Conservation (phyloP, 2,329 filamentous ascomycete species). For the Hypoxylon sp. region DNA sequence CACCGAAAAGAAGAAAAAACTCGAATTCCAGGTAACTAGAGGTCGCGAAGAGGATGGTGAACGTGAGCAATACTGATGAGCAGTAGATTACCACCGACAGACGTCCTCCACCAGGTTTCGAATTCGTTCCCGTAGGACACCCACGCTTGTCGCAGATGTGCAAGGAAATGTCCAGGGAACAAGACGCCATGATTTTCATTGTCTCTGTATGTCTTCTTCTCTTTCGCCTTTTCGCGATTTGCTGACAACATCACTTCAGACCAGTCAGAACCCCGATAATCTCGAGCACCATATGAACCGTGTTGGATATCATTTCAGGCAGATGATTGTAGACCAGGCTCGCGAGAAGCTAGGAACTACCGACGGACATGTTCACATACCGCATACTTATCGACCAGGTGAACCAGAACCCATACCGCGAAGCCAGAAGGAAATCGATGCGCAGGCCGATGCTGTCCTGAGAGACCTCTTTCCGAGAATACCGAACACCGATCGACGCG, state of each 20-base stretch:
- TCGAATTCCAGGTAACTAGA: conserved; percentile 69
- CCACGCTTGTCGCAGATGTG: conserved; percentile 70
- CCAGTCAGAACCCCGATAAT: conserved; percentile 52
- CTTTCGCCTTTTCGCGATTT: conserved; percentile 27
- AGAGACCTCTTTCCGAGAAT: conserved; percentile 75
- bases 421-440: conserved; percentile 70
- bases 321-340: conserved; percentile 70
- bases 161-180: conserved; percentile 73
- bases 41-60: conserved; percentile 5
- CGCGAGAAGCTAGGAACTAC: conserved; percentile 42
- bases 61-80: conserved; percentile 42
- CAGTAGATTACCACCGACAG: conserved; percentile 64
- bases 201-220: conserved; percentile 66
- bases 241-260: conserved; percentile 47
- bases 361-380: conserved; percentile 48
- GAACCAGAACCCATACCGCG: conserved; percentile 70
- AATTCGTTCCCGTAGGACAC: conserved; percentile 73
- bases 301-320: conserved; percentile 70
- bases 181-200: conserved; percentile 74
- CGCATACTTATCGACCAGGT: conserved; percentile 46
- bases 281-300: conserved; percentile 68
- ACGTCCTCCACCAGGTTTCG: conserved; percentile 70
- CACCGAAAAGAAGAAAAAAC: conserved; percentile 72
- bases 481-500: conserved; percentile 72
- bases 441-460: conserved; percentile 71